phyloP scores from a whole-genome alignment of 805 yeast species.

The Barnettozyma californica region DNA sequence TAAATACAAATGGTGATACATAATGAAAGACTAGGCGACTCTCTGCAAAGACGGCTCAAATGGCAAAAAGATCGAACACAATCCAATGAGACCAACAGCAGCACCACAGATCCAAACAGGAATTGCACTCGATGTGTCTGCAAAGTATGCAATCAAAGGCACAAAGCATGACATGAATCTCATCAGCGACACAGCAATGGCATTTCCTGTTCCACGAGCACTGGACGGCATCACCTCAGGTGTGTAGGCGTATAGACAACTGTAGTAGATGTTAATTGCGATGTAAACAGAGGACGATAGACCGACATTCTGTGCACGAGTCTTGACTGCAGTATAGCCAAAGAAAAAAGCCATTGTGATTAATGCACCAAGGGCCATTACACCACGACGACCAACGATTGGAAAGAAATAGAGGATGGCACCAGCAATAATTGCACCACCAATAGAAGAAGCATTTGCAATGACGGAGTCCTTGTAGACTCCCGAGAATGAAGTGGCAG shows the following conservation, averaged over 20 bases:
- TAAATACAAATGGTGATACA: background rate
- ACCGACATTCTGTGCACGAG: conserved; percentile 45
- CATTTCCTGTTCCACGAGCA: conserved; percentile 54
- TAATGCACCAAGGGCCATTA: conserved; percentile 46
- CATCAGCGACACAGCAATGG: conserved; percentile 48
- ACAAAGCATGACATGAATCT: conserved; percentile 50
- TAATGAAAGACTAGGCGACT: conserved; percentile 9
- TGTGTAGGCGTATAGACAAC: conserved; percentile 58
- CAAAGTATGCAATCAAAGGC: conserved; percentile 44
- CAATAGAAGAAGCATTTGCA: conserved; percentile 37
- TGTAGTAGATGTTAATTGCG: conserved; percentile 44
- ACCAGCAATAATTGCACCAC: conserved; percentile 48
- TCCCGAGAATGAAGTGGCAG: conserved; percentile 33
- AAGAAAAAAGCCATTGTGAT: conserved; percentile 52
- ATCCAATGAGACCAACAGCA: conserved; percentile 41
- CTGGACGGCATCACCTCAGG: conserved; percentile 56
- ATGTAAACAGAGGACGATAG: conserved; percentile 32
- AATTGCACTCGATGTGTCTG: conserved; percentile 28
- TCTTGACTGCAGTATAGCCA: conserved; percentile 58
- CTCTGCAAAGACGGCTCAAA: conserved; percentile 39
- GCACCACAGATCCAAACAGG: conserved; percentile 36
- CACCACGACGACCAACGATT: conserved; percentile 49
- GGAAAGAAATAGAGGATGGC: conserved; percentile 24
- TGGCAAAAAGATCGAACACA: conserved; percentile 41
- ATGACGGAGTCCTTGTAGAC: conserved; percentile 44